Conservation (phyloP, 768 basidiomycete species). For the Lentinula raphanica region DNA sequence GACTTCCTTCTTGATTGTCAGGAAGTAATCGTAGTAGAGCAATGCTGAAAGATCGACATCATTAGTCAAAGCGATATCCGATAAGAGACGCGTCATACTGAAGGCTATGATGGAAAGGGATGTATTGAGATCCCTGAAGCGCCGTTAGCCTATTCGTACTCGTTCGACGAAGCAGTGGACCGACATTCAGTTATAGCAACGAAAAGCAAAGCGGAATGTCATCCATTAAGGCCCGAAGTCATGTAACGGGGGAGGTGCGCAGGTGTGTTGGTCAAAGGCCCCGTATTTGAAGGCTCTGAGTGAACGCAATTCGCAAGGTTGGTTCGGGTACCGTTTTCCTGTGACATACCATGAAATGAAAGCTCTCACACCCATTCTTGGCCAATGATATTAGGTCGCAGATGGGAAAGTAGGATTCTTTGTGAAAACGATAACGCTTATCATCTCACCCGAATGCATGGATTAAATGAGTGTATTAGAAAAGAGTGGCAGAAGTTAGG, state of each 20-base stretch:
- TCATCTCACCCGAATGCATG: neutral
- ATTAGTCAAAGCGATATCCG: neutral
- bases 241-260: neutral
- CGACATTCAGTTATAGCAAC: neutral
- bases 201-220: neutral
- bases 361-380: neutral
- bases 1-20: conserved; percentile 33
- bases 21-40: conserved; percentile 31
- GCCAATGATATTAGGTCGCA: neutral
- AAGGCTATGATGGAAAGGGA: neutral
- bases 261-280: neutral
- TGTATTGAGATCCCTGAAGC: neutral
- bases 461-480: conserved; percentile 4
- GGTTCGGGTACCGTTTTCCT: neutral
- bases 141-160: neutral
- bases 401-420: neutral
- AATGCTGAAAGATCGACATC: neutral
- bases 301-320: neutral
- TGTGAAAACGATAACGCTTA: neutral
- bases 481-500: conserved; percentile 1
- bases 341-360: neutral
- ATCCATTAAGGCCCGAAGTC: neutral
- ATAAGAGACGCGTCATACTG: neutral
- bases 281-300: neutral
- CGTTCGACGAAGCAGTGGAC: neutral